Percentiles rank a stretch among this genome's conserved stretches.
Conservation (phyloP, 1,139 yeast species). For the Magnusiomyces suaveolens region DNA sequence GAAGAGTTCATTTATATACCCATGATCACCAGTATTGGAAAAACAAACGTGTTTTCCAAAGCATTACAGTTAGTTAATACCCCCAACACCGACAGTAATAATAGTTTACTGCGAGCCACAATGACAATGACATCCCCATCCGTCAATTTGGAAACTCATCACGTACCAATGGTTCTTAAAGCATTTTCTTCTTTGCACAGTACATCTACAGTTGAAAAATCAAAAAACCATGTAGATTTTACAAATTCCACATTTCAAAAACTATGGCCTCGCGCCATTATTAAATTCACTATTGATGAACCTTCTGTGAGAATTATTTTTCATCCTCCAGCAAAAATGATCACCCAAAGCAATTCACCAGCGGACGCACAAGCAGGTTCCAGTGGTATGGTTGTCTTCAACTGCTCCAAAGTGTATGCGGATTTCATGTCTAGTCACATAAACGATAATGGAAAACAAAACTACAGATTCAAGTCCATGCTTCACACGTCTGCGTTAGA, state of each 20-base stretch:
- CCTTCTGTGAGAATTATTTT: constrained; percentile 32
- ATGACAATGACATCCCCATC: constrained; percentile 34
- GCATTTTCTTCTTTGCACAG: constrained; percentile 12
- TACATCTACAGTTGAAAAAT: background rate
- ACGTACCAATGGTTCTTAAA: constrained; percentile 26
- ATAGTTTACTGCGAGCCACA: constrained; percentile 28
- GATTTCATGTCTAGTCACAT: constrained; percentile 29
- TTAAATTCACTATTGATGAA: constrained; percentile 33
- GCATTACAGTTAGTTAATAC: constrained; percentile 26
- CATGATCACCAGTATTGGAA: constrained; percentile 30
- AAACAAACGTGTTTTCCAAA: constrained; percentile 32
- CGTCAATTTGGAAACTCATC: constrained; percentile 30
- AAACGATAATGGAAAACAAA: constrained; percentile 18
- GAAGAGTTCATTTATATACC: constrained; percentile 36
- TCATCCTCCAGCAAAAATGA: constrained; percentile 13
- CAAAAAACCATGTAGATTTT: background rate
- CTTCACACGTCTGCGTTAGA: constrained; percentile 25
- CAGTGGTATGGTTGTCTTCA: constrained; percentile 26
- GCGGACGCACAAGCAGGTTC: constrained; percentile 7
- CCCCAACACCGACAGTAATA: constrained; percentile 20
- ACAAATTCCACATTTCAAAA: constrained; percentile 20
- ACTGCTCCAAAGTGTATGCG: constrained; percentile 27
- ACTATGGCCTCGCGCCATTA: constrained; percentile 29
- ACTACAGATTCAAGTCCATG: constrained; percentile 24
- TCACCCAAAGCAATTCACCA: constrained; percentile 4